These are phyloP conservation scores for Avicennia marina DNA, from an alignment of 257 asterid genomes.

Conservation along the genomic window DNA sequence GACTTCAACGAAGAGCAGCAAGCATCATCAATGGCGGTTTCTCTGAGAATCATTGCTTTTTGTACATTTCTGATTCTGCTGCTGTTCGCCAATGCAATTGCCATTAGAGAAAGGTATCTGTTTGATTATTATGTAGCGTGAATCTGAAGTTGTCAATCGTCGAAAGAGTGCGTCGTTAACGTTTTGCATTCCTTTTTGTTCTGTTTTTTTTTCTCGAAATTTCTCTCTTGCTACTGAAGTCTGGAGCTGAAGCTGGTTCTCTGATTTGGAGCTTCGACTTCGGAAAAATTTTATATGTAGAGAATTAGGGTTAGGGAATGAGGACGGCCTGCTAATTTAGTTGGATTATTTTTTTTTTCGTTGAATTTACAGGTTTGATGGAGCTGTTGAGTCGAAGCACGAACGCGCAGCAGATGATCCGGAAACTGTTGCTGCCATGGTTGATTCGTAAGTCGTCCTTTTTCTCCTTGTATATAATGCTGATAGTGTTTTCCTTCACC, in stretches of 20 bases:
- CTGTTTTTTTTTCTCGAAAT: not conserved
- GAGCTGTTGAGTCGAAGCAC: conserved; percentile 26
- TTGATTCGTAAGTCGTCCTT: conserved; percentile 45
- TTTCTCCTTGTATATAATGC: not conserved
- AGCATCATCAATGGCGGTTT: conserved; percentile 38
- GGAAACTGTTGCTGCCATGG: conserved; percentile 54
- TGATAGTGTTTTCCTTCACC: not conserved
- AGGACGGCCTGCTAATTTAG: not conserved
- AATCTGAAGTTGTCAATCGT: not conserved
- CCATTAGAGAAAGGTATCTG: conserved; percentile 39
- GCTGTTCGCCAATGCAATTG: conserved; percentile 24
- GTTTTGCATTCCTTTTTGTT: too few relatives aligned
- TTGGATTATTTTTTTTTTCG: not conserved
- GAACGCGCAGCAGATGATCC: conserved; percentile 57
- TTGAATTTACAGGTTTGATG: conserved; percentile 31
- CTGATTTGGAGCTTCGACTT: not conserved
- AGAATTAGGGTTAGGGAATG: not conserved
- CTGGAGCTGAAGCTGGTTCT: not conserved
- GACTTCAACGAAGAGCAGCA: too few relatives aligned
- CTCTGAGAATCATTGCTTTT: conserved; percentile 19
- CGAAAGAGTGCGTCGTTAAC: not conserved
- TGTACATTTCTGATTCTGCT: conserved; percentile 30
- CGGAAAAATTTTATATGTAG: not conserved
- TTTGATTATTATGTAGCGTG: not conserved
- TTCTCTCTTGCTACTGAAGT: not conserved